Percentiles rank a stretch among this genome's conserved stretches.
phyloP scores from a whole-genome alignment of 371 early-diverging fungal genomes.

The Thermomucor indicae-seudaticae region DNA sequence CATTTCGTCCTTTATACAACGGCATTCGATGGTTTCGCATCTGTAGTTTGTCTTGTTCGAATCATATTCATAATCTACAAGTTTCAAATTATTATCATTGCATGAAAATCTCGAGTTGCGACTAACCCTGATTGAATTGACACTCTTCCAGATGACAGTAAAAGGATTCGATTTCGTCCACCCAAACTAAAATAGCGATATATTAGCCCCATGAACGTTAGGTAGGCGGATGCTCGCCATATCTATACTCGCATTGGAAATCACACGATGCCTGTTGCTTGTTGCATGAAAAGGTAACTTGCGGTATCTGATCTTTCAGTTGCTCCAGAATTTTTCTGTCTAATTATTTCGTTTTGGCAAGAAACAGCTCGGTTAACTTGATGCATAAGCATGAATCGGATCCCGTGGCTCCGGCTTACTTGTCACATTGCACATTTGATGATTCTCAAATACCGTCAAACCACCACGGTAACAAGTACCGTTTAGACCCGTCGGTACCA shows the following conservation, averaged over 20 bases:
- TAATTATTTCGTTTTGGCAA: slow-evolving; percentile 5
- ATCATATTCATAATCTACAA: slow-evolving; percentile 42
- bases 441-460: slow-evolving; percentile 70
- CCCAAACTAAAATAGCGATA: slow-evolving; percentile 55
- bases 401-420: slow-evolving; percentile 48
- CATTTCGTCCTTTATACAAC: slow-evolving; percentile 70
- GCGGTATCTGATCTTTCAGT: slow-evolving; percentile 58
- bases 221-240: neutral
- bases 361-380: neutral
- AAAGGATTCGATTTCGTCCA: slow-evolving; percentile 73
- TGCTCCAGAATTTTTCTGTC: slow-evolving; percentile 62
- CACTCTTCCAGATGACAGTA: slow-evolving; percentile 71
- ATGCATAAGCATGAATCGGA: neutral
- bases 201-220: neutral
- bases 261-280: slow-evolving; percentile 50
- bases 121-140: slow-evolving; percentile 49
- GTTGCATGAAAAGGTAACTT: slow-evolving; percentile 69
- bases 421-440: slow-evolving; percentile 86
- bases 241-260: slow-evolving; percentile 64
- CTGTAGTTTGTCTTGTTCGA: slow-evolving; percentile 49
- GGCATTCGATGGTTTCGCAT: slow-evolving; percentile 67
- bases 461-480: slow-evolving; percentile 86
- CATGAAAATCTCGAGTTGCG: neutral
- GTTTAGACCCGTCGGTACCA: slow-evolving; percentile 71
- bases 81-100: neutral